Evolutionary conservation across 768 basidiomycete species (phyloP), one percentile per base, ranked within the genome.

Genomic region (Amanita pallidorosea): DNA sequence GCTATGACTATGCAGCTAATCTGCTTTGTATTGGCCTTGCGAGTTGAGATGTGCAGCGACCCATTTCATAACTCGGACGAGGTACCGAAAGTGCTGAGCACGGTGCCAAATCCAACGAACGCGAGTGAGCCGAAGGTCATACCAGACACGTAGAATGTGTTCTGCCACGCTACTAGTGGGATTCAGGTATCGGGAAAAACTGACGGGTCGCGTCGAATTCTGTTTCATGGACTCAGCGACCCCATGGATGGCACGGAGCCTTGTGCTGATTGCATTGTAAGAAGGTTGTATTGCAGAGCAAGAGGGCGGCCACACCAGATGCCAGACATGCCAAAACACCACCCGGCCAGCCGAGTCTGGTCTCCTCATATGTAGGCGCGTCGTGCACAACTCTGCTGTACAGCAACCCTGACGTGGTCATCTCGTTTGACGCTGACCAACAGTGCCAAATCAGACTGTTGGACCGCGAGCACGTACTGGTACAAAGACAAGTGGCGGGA

Each of bases 31-130:
- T n/a, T n/a, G n/a, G n/a, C n/a, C n/a, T n/a, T n/a, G n/a, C n/a
- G n/a, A n/a, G n/a, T n/a, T 35, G 25, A 45, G 44, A 45, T 25
- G 44, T 15, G 17, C 27, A 7, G 25, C 25, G 29, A 64, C 60
- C 49, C 50, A 58, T 54, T 54, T 60, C 1, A 64, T 59, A 3
- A 62, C 60, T 11, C 58, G 59, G 13, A 67, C 47, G 2, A 77
- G 53, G 57, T 70, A 71, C 4, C 66, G 51, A 49, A 75, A 74
- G 38, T 67, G 17, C 63, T 65, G 9, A 70, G 31, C 2, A 63
- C 60, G 0, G 73, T 76, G 8, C 71, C 61, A 35, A 69, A 54
- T 51, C 73, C 71, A 15, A 75, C 74, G n/a, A 62, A 57, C 0
- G 57, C 57, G 1, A 75, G 56, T 77, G 67, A 2, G 54, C 57